Base-by-base conservation (phyloP, 768 basidiomycete genomes). In the Amanita molliuscula region DNA sequence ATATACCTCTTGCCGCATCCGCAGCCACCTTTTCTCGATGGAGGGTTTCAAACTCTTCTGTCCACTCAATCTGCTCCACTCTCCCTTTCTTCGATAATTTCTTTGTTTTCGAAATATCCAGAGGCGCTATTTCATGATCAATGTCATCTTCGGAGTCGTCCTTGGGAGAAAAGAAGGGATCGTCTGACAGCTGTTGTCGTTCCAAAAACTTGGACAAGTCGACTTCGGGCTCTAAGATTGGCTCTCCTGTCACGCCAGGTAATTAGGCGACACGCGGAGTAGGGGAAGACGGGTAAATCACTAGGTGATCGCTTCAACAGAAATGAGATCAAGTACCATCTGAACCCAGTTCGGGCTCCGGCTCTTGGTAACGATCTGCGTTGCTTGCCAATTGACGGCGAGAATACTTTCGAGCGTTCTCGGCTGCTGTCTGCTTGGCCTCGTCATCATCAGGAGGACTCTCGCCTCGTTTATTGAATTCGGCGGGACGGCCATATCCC, bases 311-410 rank as follows among this genome's bases (percentile, higher is more conserved):
- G 20, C 21, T 20, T 33, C 3, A 34, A 45, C 16, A 47, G 15
- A 35, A 18, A 38, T 23, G 1, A 29, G 31, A 31, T 31, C 10
- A 60, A 71, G 20, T 56, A 83, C 87, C 86, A 61, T 88, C 84
- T 1, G 82, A 81, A 58, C 76, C 81, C 21, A 86, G 65, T 55
- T 84, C 79, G 2, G 79, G 79, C 51, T 79, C 82, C 16, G 76
- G 75, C 63, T 89, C 87, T 13, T 59, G 72, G 59, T 90, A 90
- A 46, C 87, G 72, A 69, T 88, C 85, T 0, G 71, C 80, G 59
- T 91, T 90, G 3, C 82, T 74, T 3, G 72, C 79, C 13, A 91
- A 67, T 44, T 78, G 67, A 33, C 88, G 71, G 50, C 71, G 70
- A 21, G 77, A 62, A 49, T 75, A 88, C 58, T 76, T 82, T 31